Conservation (phyloP, 306 rosid genomes). For the Prunus campanulata region DNA sequence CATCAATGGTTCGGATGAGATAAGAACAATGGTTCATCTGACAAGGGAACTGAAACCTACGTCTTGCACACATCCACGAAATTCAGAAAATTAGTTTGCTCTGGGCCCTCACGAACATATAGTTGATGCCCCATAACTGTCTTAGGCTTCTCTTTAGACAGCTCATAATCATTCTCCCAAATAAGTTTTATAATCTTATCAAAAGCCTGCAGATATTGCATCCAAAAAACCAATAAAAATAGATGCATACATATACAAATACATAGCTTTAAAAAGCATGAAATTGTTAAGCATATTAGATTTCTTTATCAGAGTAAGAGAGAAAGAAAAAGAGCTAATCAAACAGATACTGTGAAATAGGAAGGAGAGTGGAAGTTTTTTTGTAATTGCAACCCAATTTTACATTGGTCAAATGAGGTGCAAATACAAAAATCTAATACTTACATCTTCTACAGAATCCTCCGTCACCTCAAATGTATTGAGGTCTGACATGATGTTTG, state of each 20-base stretch:
- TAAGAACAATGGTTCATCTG: neutral
- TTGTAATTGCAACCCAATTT: too few species aligned
- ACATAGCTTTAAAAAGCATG: too few species aligned
- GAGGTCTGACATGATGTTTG: constrained; percentile 56
- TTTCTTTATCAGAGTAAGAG: too few species aligned
- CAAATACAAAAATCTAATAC: constrained; percentile 15
- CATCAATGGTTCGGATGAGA: neutral
- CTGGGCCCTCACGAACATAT: constrained; percentile 96
- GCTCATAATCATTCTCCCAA: constrained; percentile 87
- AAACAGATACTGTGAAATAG: neutral
- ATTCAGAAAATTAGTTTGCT: constrained; percentile 90
- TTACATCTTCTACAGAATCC: constrained; percentile 63
- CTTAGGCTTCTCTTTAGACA: constrained; percentile 75
- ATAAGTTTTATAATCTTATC: constrained; percentile 87
- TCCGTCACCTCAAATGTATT: constrained; percentile 51
- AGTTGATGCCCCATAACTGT: constrained; percentile 98
- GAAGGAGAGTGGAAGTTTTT: too few species aligned
- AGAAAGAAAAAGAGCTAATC: too few species aligned
- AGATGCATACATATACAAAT: neutral
- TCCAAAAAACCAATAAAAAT: neutral
- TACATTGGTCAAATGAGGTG: neutral
- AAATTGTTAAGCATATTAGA: too few species aligned
- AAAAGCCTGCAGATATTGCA: constrained; percentile 57
- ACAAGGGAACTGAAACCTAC: constrained; percentile 3
- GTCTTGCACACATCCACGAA: constrained; percentile 91